Base-by-base conservation (phyloP, 2,329 filamentous ascomycete species). In the Davidsoniella virescens region DNA sequence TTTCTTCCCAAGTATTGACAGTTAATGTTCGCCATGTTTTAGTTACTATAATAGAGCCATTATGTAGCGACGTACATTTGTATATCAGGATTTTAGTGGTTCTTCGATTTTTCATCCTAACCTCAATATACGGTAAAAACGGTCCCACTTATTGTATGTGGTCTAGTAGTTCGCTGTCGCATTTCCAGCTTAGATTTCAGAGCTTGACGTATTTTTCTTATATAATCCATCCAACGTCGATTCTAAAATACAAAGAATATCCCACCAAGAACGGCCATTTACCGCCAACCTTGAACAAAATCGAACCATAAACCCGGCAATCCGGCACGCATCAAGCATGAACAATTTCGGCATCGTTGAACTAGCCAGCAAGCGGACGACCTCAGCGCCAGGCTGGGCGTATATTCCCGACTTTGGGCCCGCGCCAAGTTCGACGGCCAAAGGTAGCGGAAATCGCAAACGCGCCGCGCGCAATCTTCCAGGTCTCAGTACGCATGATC, bases 301-400 rank as follows among this genome's bases (percentile, higher is more conserved):
- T n/a, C 23, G 18, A n/a, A 7, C 18, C 48, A 25, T n/a, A 18
- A 50, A 39, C n/a, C 6, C 6, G 8, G 12, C 16, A 43, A 18
- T 9, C 5, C 40, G 5, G 29, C 12, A 33, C 29, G 0, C 10
- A 33, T 9, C 29, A 6, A 62, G 49, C 44, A 80, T 78, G 73
- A 75, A 78, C 61, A 78, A 80, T 59, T 82, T 82, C 57, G 82
- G 84, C 59, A 86, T 96, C 59, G 80, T 93, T 65, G 82, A 94
- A 58, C 70, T 95, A 52, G 84, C 86, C 36, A 79, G 77, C 60
- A 70, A 78, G 25, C 78, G 78, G 54, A 79, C 78, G 14, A 76
- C 77, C 42, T 70, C 75, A 42, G 84, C 86, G 1, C 87, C 90
- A 1, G 90, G 90, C 59, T 96, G 87, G 83, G 87, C 87, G 10